Base-by-base conservation (phyloP, 2,329 filamentous ascomycete genomes). In the Penicillium sp. region DNA sequence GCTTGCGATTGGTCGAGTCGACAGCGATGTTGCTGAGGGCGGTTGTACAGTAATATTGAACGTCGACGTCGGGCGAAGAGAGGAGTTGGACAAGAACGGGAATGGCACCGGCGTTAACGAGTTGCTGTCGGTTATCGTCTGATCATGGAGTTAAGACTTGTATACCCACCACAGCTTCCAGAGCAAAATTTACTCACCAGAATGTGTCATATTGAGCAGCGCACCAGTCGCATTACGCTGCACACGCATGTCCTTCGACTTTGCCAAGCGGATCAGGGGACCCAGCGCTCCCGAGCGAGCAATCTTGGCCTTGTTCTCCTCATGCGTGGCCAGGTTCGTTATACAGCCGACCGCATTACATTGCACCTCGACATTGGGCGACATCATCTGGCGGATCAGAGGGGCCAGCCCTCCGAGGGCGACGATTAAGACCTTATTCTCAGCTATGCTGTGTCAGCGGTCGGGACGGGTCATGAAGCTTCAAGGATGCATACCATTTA, bases 261-360 rank as follows among this genome's bases (percentile, higher is more conserved):
- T 97, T 54, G 93, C 93, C 50, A 98, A 77, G 56, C 88, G 83
- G 40, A 93, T 98, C 60, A 98, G 76, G 7, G 93, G 93, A 6
- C 87, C 89, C 49, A 98, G 79, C 47, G 93, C 93, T 50, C 93
- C 93, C 3, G 93, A 98, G 54, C 89, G 83, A 60, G 93, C 93
- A 70, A 98, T 98, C 75, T 95, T 96, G 50, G 93, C 91, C 76
- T 98, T 98, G 76, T 98, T 98, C 62, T 97, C 93, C 74, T 98
- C 93, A 66, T 98, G 93, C 2, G 93, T 98, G 47, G 93, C 93
- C 49, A 98, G 75, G 68, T 98, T 98, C 40, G 93, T 98, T 70
- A 98, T 98, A 76, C 93, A 98, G 44, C 93, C 93, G 53, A 98
- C 93, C 38, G 93, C 93, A 71, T 98, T 98, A 78, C 93, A 98